Conservation (phyloP, 768 basidiomycete species). For the Suillus discolor region DNA sequence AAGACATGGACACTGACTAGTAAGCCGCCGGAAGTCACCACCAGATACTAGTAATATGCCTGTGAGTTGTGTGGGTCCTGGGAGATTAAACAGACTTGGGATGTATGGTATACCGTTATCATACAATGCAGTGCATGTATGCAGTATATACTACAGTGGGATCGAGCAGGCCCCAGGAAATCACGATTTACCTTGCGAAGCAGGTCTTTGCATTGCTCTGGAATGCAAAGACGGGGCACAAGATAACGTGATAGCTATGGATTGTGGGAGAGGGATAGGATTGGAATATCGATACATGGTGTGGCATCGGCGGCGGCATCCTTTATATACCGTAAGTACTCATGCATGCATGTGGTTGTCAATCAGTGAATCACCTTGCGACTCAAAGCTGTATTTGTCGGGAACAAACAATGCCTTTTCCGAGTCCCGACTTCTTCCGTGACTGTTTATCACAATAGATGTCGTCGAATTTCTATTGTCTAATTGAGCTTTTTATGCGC, state of each 20-base stretch:
- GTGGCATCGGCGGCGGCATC: background rate
- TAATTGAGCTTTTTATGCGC: background rate
- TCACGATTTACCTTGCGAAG: background rate
- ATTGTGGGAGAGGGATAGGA: background rate
- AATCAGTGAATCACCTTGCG: background rate
- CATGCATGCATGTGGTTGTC: background rate
- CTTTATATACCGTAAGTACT: background rate
- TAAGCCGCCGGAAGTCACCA: background rate
- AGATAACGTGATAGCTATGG: background rate
- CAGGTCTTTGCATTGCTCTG: background rate
- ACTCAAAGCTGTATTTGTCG: background rate
- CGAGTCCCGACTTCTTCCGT: no score
- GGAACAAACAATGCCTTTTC: background rate
- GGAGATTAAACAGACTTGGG: no score
- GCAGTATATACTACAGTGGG: background rate
- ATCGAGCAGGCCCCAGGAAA: background rate
- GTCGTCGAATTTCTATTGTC: no score
- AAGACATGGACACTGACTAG: background rate
- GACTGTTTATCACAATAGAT: no score
- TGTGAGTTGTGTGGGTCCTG: no score
- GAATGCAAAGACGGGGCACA: conserved; percentile 3
- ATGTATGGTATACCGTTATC: background rate
- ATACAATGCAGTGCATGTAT: background rate
- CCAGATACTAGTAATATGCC: background rate
- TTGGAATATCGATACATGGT: background rate